These are phyloP conservation scores for Monilinia laxa DNA, from an alignment of 2,329 filamentous ascomycete genomes.

Conservation along the genomic window DNA sequence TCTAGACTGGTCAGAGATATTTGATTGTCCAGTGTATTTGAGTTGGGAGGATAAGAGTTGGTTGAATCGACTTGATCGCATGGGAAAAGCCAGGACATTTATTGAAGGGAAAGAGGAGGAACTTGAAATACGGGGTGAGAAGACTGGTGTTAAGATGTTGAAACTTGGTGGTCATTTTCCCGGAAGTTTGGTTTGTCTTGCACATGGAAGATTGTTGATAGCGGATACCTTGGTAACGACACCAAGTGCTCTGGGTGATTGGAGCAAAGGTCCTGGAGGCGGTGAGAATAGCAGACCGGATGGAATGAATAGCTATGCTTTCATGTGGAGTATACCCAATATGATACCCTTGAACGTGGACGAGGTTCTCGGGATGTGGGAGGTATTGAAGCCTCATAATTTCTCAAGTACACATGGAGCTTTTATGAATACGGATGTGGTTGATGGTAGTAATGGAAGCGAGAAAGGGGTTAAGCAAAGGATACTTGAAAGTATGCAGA, in stretches of 20 bases:
- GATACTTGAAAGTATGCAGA: conserved; percentile 74
- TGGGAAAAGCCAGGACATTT: conserved; percentile 47
- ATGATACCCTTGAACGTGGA: conserved; percentile 67
- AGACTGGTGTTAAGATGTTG: conserved; percentile 57
- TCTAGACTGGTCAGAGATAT: conserved; percentile 68
- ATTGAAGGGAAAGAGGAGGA: conserved; percentile 46
- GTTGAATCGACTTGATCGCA: conserved; percentile 51
- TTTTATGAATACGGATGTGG: conserved; percentile 63
- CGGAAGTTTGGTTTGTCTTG: conserved; percentile 67
- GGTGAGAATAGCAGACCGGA: conserved; percentile 43
- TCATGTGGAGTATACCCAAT: conserved; percentile 78
- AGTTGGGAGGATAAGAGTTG: conserved; percentile 64
- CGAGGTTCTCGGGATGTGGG: conserved; percentile 69
- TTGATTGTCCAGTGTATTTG: conserved; percentile 69
- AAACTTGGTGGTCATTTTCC: conserved; percentile 80
- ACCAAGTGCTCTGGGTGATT: conserved; percentile 54
- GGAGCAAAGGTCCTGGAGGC: conserved; percentile 47
- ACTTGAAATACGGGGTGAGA: conserved; percentile 42
- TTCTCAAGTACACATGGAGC: conserved; percentile 68
- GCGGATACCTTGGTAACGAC: conserved; percentile 77
- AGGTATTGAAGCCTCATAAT: conserved; percentile 57
- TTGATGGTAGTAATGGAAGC: conserved; percentile 43
- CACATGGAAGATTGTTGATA: conserved; percentile 62
- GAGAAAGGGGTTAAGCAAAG: conserved; percentile 54
- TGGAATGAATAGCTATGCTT: conserved; percentile 58